A percentile compares a stretch with the other conserved stretches of the same genome.
These are phyloP conservation scores for Phytophthora brassicae DNA, from an alignment of 352 stramenopile genomes.

Conservation along the genomic window DNA sequence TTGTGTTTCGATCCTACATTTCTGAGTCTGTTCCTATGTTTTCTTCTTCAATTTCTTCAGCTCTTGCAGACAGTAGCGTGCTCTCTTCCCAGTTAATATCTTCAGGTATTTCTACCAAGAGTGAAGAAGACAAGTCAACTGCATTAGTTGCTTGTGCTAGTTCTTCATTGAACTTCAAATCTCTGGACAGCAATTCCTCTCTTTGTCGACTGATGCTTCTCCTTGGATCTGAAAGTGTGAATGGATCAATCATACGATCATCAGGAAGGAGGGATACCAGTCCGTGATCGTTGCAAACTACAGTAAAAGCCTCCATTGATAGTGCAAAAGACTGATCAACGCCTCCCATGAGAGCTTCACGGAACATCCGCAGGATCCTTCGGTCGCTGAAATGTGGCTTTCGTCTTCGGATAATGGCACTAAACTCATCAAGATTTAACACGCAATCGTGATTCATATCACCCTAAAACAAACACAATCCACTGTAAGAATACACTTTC, in stretches of 20 bases:
- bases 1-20: background rate
- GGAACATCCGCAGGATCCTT: conserved; percentile 75
- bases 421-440: conserved; percentile 70
- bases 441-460: conserved; percentile 77
- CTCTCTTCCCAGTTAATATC: conserved; percentile 22
- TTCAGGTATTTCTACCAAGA: conserved; percentile 37
- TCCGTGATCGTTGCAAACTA: conserved; percentile 72
- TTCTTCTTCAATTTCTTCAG: conserved; percentile 44
- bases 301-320: conserved; percentile 69
- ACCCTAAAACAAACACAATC: conserved; percentile 34
- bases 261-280: conserved; percentile 66
- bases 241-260: conserved; percentile 59
- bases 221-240: conserved; percentile 11
- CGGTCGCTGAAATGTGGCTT: conserved; percentile 67
- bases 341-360: conserved; percentile 64
- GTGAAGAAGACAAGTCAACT: background rate
- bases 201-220: background rate
- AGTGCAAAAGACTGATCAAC: conserved; percentile 70
- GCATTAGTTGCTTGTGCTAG: background rate
- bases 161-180: background rate
- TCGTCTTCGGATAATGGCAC: conserved; percentile 55
- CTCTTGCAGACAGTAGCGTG: conserved; percentile 29
- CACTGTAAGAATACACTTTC: background rate
- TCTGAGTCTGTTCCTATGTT: conserved; percentile 2
- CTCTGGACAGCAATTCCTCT: background rate